These are phyloP conservation scores for Candida succiphila DNA, from an alignment of 805 yeast species.

Conservation along the genomic window DNA sequence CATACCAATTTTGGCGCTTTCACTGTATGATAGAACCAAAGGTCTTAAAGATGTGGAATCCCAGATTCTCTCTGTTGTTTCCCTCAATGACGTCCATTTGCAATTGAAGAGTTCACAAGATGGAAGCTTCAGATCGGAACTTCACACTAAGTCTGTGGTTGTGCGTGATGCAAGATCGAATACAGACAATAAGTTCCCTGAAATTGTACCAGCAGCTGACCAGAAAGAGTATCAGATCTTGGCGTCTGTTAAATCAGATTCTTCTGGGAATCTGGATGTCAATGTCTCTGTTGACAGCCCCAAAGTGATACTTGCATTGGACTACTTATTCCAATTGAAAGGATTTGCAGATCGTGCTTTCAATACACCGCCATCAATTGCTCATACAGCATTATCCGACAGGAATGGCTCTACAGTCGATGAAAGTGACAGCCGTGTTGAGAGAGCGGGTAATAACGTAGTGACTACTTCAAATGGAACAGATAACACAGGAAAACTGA, in stretches of 20 bases:
- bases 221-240: conserved; percentile 64
- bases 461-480: neutral
- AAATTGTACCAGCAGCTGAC: conserved; percentile 65
- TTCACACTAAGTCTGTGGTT: conserved; percentile 62
- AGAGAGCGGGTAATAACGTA: conserved; percentile 4
- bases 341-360: conserved; percentile 47
- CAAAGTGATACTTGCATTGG: conserved; percentile 71
- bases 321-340: conserved; percentile 72
- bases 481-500: neutral
- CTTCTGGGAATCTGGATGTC: conserved; percentile 13
- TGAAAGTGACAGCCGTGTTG: conserved; percentile 5
- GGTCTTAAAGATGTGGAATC: conserved; percentile 24
- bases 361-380: conserved; percentile 4
- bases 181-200: conserved; percentile 61
- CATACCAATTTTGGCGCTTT: conserved; percentile 55
- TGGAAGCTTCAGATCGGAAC: conserved; percentile 46
- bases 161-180: conserved; percentile 63
- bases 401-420: conserved; percentile 1
- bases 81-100: conserved; percentile 50
- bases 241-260: conserved; percentile 37
- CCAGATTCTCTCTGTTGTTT: conserved; percentile 41
- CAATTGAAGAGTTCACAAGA: conserved; percentile 40
- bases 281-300: conserved; percentile 74
- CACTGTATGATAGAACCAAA: conserved; percentile 45
- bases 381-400: too few species aligned